These are phyloP conservation scores for Claviceps capensis DNA, from an alignment of 2,329 filamentous ascomycete species.

Conservation along the genomic window DNA sequence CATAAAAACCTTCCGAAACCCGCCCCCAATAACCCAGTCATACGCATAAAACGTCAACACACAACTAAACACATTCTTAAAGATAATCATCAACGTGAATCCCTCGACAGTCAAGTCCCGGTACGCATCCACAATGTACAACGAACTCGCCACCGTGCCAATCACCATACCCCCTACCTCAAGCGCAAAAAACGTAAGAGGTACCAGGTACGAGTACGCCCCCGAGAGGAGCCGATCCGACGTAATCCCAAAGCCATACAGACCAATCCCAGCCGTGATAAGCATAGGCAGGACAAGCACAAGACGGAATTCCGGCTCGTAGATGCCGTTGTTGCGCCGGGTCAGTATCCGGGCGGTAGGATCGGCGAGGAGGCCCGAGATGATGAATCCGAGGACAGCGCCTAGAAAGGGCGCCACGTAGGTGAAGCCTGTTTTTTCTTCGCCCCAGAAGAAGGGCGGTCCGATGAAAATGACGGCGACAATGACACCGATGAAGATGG, in stretches of 20 bases:
- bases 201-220: slow-evolving; percentile 57
- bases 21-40: slow-evolving; percentile 59
- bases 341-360: slow-evolving; percentile 58
- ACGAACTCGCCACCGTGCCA: slow-evolving; percentile 68
- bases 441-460: slow-evolving; percentile 67
- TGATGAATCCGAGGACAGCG: slow-evolving; percentile 59
- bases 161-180: slow-evolving; percentile 86
- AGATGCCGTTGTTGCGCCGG: slow-evolving; percentile 61
- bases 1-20: slow-evolving; percentile 51
- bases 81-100: slow-evolving; percentile 80
- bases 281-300: slow-evolving; percentile 72
- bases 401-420: slow-evolving; percentile 81
- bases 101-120: slow-evolving; percentile 74
- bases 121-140: slow-evolving; percentile 90
- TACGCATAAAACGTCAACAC: slow-evolving; percentile 73
- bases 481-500: slow-evolving; percentile 78
- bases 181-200: slow-evolving; percentile 70
- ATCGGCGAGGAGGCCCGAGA: slow-evolving; percentile 66
- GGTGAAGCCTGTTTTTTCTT: slow-evolving; percentile 72
- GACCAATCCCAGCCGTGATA: slow-evolving; percentile 59
- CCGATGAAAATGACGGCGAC: slow-evolving; percentile 71
- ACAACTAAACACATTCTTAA: slow-evolving; percentile 92
- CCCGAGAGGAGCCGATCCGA: slow-evolving; percentile 39
- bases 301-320: slow-evolving; percentile 85
- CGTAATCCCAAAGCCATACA: slow-evolving; percentile 76